A percentile compares a stretch with the other conserved stretches of the same genome.
These are phyloP conservation scores for Paramecium octaurelia DNA, from an alignment of 73 alveolate species.

Conservation along the genomic window DNA sequence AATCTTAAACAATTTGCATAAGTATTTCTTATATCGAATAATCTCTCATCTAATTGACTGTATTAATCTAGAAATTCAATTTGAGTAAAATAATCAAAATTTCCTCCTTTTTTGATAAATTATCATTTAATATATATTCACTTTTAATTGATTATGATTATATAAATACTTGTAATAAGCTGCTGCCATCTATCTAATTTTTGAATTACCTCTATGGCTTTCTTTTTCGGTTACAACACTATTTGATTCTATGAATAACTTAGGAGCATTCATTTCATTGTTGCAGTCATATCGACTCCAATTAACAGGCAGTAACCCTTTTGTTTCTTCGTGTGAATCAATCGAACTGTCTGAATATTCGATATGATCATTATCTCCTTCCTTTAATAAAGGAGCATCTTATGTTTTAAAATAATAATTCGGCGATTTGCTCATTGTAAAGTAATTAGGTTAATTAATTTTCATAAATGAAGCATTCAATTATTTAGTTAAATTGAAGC, in stretches of 20 bases:
- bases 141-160: not conserved
- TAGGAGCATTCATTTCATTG: constrained; percentile 11
- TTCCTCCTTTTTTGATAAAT: constrained; percentile 8
- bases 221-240: not conserved
- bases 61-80: not conserved
- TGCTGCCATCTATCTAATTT: not conserved
- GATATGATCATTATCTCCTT: constrained; percentile 11
- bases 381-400: not conserved
- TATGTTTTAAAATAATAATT: not conserved
- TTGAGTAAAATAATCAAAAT: not conserved
- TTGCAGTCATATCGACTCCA: constrained; percentile 3
- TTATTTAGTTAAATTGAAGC: not conserved
- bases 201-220: not conserved
- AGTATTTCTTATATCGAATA: not conserved
- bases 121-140: not conserved
- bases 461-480: constrained; percentile 23
- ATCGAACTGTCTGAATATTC: constrained; percentile 10
- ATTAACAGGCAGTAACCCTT: not conserved
- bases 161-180: not conserved
- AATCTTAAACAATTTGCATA: not conserved
- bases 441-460: not conserved
- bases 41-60: not conserved
- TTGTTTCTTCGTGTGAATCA: constrained; percentile 7
- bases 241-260: not conserved
- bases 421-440: not conserved